phyloP scores from a whole-genome alignment of 768 basidiomycete species.

The Polyporus arcularius region DNA sequence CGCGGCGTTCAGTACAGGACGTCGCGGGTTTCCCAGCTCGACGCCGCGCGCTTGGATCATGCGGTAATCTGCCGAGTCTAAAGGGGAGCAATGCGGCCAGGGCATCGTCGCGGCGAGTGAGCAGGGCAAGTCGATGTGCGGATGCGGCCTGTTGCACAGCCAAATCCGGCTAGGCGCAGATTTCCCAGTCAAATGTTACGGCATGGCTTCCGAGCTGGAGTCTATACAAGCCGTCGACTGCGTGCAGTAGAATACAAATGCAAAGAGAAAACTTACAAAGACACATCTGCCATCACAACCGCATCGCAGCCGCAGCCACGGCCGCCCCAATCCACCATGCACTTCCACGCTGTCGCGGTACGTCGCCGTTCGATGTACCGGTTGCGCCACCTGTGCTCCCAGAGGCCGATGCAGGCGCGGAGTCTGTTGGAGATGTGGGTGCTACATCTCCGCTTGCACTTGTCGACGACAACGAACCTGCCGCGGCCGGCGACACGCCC shows the following conservation, averaged over 20 bases:
- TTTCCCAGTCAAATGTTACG: background rate
- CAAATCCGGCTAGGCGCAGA: too few relatives aligned
- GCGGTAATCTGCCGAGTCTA: background rate
- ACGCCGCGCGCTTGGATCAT: background rate
- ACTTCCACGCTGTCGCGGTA: too few relatives aligned
- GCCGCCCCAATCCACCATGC: too few relatives aligned
- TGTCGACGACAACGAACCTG: background rate
- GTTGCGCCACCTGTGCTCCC: too few relatives aligned
- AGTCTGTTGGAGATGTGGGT: background rate
- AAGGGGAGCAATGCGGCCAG: background rate
- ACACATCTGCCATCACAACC: background rate
- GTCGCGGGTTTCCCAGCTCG: background rate
- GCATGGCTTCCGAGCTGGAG: background rate
- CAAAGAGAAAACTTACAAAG: background rate
- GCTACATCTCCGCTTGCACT: background rate
- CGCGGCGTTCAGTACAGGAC: background rate
- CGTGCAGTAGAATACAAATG: background rate
- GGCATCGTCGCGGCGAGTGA: background rate
- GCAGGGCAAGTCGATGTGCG: background rate
- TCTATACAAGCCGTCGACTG: background rate
- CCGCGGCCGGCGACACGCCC: background rate
- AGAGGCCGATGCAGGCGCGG: background rate
- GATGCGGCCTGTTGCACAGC: background rate
- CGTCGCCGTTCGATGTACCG: too few relatives aligned
- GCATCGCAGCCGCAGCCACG: too few relatives aligned